A percentile compares a stretch with the other conserved stretches of the same genome.
phyloP scores from a whole-genome alignment of 768 basidiomycete genomes.

The Cyclocybe aegerita region DNA sequence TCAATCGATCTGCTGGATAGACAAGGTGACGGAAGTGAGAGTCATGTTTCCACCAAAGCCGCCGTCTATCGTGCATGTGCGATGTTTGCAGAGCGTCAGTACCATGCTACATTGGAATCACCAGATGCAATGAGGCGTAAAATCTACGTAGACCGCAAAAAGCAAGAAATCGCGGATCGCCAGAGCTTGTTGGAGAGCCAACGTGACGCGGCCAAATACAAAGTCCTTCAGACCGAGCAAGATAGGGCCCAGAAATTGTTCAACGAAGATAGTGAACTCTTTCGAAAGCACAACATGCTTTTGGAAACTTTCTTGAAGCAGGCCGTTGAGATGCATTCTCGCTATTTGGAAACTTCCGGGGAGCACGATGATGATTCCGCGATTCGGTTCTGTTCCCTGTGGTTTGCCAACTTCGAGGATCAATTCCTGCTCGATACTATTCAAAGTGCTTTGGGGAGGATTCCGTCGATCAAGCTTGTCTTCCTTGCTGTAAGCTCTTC shows the following conservation, averaged over 20 bases:
- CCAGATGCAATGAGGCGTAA: constrained; percentile 70
- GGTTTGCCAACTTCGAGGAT: constrained; percentile 86
- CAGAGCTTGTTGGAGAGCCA: constrained; percentile 25
- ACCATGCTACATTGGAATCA: constrained; percentile 65
- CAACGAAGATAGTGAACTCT: constrained; percentile 45
- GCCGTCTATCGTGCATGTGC: constrained; percentile 81
- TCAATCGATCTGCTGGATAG: constrained; percentile 42
- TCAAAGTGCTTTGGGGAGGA: constrained; percentile 45
- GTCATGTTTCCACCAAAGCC: constrained; percentile 35
- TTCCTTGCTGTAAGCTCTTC: constrained; percentile 61
- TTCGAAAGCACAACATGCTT: constrained; percentile 54
- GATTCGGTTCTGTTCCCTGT: constrained; percentile 84
- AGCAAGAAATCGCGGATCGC: constrained; percentile 61
- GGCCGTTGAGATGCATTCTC: constrained; percentile 86
- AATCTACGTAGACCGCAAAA: constrained; percentile 72
- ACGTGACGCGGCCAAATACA: constrained; percentile 9
- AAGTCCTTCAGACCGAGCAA: constrained; percentile 23
- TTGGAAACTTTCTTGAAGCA: constrained; percentile 65
- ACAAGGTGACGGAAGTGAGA: constrained; percentile 1
- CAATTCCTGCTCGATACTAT: constrained; percentile 43
- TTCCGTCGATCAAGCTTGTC: constrained; percentile 88
- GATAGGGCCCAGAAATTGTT: constrained; percentile 32
- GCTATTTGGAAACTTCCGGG: constrained; percentile 68
- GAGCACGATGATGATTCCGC: constrained; percentile 73
- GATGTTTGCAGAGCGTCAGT: constrained; percentile 87